A percentile compares a stretch with the other conserved stretches of the same genome.
Evolutionary conservation across 176 grass and related monocot genomes (phyloP).

Genomic region (Tillandsia fasciculata): DNA sequence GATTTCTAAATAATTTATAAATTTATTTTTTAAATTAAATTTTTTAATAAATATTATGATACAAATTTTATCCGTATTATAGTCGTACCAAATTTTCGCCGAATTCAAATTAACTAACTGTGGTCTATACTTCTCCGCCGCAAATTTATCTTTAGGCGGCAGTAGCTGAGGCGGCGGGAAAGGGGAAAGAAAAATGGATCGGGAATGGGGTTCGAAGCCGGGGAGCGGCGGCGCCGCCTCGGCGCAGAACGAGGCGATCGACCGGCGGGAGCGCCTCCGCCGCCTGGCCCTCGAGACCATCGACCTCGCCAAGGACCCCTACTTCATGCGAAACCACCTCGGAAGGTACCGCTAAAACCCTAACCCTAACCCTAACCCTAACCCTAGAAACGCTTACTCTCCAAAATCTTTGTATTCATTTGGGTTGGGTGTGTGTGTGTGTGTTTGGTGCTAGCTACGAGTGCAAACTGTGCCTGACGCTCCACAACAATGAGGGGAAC

Average conservation of each 20-base stretch:
- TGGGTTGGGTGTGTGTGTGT: no score
- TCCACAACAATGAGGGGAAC: conserved; percentile 99
- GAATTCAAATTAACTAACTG: no score
- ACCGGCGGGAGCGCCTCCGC: conserved; percentile 88
- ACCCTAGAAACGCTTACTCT: background rate
- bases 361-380: conserved; percentile 30
- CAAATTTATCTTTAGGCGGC: no score
- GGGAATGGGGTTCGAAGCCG: conserved; percentile 91
- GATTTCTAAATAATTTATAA: no score
- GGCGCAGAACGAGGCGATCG: conserved; percentile 92
- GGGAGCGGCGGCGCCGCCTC: conserved; percentile 85
- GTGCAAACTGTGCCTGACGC: conserved; percentile 87
- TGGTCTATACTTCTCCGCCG: no score
- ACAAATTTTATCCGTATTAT: no score
- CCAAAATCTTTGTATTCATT: no score
- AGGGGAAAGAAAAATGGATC: conserved; percentile 42
- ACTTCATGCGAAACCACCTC: conserved; percentile 99
- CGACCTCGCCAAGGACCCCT: conserved; percentile 96
- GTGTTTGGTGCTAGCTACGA: conserved; percentile 45
- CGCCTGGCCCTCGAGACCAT: conserved; percentile 94
- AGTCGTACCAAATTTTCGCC: no score
- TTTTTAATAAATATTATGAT: no score
- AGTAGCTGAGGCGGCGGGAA: no score
- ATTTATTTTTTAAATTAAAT: no score
- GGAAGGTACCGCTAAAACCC: conserved; percentile 43